Base-by-base conservation (phyloP, 148 eudicot species). In the Pharnaceum exiguum region DNA sequence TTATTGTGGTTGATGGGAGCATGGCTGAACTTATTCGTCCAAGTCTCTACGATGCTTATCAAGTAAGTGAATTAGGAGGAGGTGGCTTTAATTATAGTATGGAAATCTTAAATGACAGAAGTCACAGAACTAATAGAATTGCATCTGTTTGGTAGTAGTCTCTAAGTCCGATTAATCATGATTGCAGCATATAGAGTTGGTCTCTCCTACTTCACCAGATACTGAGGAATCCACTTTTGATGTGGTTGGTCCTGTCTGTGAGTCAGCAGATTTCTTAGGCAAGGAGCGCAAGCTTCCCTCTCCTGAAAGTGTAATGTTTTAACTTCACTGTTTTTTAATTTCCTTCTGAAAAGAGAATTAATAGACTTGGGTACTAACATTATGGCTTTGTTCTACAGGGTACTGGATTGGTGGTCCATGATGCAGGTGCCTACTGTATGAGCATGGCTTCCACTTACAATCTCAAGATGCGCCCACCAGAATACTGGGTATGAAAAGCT, bases 401-500 rank as follows among this genome's bases (percentile, higher is more conserved):
- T 53, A 53, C 85, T 26, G 91, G 96, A 55, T 64, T 93, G 71
- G 99, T 93, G 22, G 99, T 93, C 69, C 99, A 89, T 48, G 95
- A 93, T 77, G 96, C 96, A 6, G 99, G 99, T 50, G 99, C 96
- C 37, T 93, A 93, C 67, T 93, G 96, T 72, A 93, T 89, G 99
- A 88, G 96, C 70, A 93, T 93, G 99, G 95, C 96, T 52, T 89
- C 96, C 58, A 93, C 99, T 29, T 93, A 93, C 83, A 93, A 93
- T 60, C 99, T 93, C 57, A 93, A 88, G 79, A 93, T 93, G 99
- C 99, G 99, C 40, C 99, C 99, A 49, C 87, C 96, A 0, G 99
- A 93, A 36, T 93, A 93, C 73, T 93, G 99, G 99, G 99, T 93
- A 73, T 62, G 74, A 30, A 10, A 2, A 28, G 47, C 43, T 57